These are phyloP conservation scores for Linum tenue DNA, from an alignment of 345 rosid species.

Conservation along the genomic window DNA sequence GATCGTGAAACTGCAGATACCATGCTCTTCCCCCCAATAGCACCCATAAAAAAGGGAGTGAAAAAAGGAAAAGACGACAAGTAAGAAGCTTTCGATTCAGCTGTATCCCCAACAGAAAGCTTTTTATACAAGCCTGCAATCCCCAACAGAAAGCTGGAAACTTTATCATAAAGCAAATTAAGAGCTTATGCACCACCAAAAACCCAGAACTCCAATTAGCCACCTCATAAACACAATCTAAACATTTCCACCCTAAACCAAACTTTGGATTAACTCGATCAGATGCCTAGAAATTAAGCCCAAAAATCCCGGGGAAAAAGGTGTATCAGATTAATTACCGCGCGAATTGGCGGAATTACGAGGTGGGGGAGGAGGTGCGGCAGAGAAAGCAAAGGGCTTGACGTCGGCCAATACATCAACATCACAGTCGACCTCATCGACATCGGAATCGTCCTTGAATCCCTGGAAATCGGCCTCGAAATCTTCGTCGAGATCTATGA, in stretches of 20 bases:
- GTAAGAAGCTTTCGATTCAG: too few relatives aligned
- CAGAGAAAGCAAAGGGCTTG: slow-evolving; percentile 54
- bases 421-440: slow-evolving; percentile 38
- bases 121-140: neutral
- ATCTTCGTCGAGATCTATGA: slow-evolving; percentile 55
- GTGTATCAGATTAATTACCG: slow-evolving; percentile 14
- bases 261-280: too few relatives aligned
- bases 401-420: slow-evolving; percentile 28
- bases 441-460: slow-evolving; percentile 58
- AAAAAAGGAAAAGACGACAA: too few relatives aligned
- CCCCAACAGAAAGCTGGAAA: neutral
- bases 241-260: neutral
- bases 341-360: slow-evolving; percentile 10
- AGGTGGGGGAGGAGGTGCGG: slow-evolving; percentile 10
- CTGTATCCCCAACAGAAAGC: neutral
- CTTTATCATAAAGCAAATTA: neutral
- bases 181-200: neutral
- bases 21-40: too few relatives aligned
- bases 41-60: too few relatives aligned
- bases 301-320: too few relatives aligned
- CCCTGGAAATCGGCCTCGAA: slow-evolving; percentile 88
- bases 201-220: neutral
- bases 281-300: too few relatives aligned
- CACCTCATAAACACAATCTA: neutral
- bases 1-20: too few relatives aligned